phyloP scores from a whole-genome alignment of 2,329 filamentous ascomycete species.

The Ophiognomonia clavigignenti-juglandacearum region DNA sequence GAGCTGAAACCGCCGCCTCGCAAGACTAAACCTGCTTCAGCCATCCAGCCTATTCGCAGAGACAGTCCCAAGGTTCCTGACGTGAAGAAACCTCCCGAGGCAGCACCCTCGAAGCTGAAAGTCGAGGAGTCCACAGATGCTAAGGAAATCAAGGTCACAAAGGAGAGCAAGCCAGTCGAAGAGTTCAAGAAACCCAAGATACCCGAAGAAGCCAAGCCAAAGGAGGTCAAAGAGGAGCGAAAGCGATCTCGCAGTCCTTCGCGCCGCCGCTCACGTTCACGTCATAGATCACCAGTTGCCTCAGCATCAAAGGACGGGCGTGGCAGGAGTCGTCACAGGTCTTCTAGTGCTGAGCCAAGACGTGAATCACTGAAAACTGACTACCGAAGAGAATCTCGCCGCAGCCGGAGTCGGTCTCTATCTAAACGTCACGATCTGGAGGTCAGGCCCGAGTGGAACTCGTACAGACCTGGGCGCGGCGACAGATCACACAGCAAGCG shows the following conservation, averaged over 20 bases:
- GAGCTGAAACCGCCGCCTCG: conserved; percentile 50
- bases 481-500: conserved; percentile 9
- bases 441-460: conserved; percentile 23
- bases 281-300: conserved; percentile 21
- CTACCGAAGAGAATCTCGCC: conserved; percentile 7
- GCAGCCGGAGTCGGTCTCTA: background rate
- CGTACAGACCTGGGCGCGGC: conserved; percentile 8
- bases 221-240: conserved; percentile 16
- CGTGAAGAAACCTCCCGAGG: conserved; percentile 33
- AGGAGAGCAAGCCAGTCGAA: conserved; percentile 21
- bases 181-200: conserved; percentile 17
- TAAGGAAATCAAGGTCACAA: conserved; percentile 22
- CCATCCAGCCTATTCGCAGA: conserved; percentile 51
- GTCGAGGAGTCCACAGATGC: conserved; percentile 20
- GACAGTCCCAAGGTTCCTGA: conserved; percentile 40
- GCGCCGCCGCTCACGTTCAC: conserved; percentile 9
- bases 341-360: conserved; percentile 11
- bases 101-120: conserved; percentile 16
- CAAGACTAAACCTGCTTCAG: conserved; percentile 48
- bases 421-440: conserved; percentile 25
- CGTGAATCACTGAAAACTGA: conserved; percentile 3
- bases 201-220: conserved; percentile 19
- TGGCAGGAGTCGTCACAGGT: conserved; percentile 13
- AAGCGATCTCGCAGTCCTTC: conserved; percentile 11
- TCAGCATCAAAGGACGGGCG: conserved; percentile 24